Conservation (phyloP, 306 rosid species). For the Malus domestica region DNA sequence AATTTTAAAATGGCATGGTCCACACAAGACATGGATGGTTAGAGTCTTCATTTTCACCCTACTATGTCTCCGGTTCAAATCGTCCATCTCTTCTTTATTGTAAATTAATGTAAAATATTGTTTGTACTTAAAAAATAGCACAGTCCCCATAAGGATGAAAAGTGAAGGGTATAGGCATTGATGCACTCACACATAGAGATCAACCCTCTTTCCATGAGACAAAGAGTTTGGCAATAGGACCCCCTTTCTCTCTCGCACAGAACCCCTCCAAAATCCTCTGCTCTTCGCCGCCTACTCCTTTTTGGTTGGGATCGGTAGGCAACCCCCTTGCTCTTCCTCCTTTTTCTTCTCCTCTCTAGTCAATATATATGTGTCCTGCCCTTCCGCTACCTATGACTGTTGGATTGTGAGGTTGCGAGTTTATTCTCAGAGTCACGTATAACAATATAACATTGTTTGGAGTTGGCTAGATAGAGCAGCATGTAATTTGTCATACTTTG, state of each 20-base stretch:
- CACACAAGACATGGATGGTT: background rate
- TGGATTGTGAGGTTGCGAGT: no score
- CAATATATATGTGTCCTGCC: no score
- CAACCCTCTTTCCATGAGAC: background rate
- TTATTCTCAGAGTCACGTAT: no score
- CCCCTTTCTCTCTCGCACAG: no score
- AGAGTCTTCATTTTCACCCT: background rate
- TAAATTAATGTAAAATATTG: background rate
- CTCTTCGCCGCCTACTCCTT: no score
- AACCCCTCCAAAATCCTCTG: no score
- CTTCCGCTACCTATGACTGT: no score
- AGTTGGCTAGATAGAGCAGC: background rate
- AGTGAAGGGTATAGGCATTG: background rate
- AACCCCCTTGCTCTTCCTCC: no score
- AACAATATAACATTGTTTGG: background rate
- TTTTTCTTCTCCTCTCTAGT: no score
- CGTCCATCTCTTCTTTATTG: background rate
- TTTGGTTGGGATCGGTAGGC: no score
- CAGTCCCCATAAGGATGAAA: background rate
- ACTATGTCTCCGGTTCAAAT: no score
- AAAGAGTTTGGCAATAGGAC: background rate
- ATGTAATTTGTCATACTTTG: background rate
- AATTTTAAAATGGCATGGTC: background rate
- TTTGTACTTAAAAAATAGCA: background rate
- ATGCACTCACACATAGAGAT: background rate